phyloP scores from a whole-genome alignment of 441 rosid genomes.

The Erodium moschatum region DNA sequence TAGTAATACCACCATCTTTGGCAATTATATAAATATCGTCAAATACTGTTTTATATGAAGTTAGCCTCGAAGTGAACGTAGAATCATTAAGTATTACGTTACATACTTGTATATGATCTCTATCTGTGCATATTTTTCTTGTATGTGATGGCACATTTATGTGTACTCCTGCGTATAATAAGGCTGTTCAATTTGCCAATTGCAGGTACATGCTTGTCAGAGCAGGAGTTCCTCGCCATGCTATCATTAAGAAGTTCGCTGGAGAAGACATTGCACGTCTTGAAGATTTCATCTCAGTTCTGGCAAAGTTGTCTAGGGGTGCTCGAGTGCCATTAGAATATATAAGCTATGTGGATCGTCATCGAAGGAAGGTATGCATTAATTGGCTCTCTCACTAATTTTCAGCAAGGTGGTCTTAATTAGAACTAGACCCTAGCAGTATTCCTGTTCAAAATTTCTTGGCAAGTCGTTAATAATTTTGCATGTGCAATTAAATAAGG shows the following conservation, averaged over 20 bases:
- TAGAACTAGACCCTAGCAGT: neutral
- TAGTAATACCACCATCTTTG: too few species aligned
- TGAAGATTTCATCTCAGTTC: slow-evolving; percentile 57
- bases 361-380: slow-evolving; percentile 68
- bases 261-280: slow-evolving; percentile 68
- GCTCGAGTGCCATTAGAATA: slow-evolving; percentile 90
- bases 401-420: slow-evolving; percentile 7
- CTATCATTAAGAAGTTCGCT: slow-evolving; percentile 85
- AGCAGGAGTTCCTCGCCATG: slow-evolving; percentile 95
- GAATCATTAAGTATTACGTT: too few species aligned
- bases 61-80: too few species aligned
- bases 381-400: slow-evolving; percentile 11
- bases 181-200: slow-evolving; percentile 18
- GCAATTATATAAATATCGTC: too few species aligned
- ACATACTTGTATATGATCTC: too few species aligned
- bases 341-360: slow-evolving; percentile 72
- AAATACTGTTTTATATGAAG: too few species aligned
- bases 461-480: neutral
- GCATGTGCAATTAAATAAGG: too few species aligned
- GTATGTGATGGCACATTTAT: neutral
- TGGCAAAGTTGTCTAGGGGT: slow-evolving; percentile 67
- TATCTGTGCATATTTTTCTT: neutral
- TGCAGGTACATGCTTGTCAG: slow-evolving; percentile 85
- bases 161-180: slow-evolving; percentile 9
- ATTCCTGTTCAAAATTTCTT: too few species aligned